Evolutionary conservation across 352 stramenopile species (phyloP).

Genomic region (Albugo candida): DNA sequence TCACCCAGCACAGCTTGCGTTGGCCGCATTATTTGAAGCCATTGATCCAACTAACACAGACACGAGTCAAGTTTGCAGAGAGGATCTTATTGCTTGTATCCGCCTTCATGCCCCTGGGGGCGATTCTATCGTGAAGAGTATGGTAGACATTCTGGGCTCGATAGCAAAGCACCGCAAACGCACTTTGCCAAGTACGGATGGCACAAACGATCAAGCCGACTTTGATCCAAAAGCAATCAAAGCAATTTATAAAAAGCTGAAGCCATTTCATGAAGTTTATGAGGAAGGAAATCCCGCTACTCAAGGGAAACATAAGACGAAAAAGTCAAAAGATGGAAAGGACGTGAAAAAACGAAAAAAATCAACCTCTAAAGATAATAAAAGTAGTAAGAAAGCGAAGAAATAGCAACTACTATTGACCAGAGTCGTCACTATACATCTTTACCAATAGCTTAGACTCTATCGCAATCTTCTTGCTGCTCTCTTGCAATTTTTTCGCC

Average conservation of each 20-base stretch:
- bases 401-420: slow-evolving; percentile 10
- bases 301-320: slow-evolving; percentile 24
- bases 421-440: slow-evolving; percentile 3
- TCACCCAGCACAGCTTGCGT: slow-evolving; percentile 46
- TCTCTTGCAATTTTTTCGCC: slow-evolving; percentile 69
- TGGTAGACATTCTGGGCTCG: too few species aligned
- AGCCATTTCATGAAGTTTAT: slow-evolving; percentile 53
- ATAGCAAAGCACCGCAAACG: too few species aligned
- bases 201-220: too few species aligned
- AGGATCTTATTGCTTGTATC: too few species aligned
- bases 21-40: slow-evolving; percentile 22
- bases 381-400: slow-evolving; percentile 13
- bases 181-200: too few species aligned
- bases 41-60: neutral
- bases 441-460: slow-evolving; percentile 9
- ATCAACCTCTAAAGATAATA: slow-evolving; percentile 36
- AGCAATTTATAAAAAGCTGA: slow-evolving; percentile 76
- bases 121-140: too few species aligned
- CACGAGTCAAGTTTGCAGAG: neutral
- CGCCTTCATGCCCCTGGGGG: too few species aligned
- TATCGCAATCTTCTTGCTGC: slow-evolving; percentile 32
- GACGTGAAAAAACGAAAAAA: slow-evolving; percentile 26
- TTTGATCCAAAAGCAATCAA: slow-evolving; percentile 39
- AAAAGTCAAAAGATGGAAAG: slow-evolving; percentile 13
- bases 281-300: slow-evolving; percentile 28